phyloP scores from a whole-genome alignment of 2,329 filamentous ascomycete genomes.

The Cercospora brassicicola region DNA sequence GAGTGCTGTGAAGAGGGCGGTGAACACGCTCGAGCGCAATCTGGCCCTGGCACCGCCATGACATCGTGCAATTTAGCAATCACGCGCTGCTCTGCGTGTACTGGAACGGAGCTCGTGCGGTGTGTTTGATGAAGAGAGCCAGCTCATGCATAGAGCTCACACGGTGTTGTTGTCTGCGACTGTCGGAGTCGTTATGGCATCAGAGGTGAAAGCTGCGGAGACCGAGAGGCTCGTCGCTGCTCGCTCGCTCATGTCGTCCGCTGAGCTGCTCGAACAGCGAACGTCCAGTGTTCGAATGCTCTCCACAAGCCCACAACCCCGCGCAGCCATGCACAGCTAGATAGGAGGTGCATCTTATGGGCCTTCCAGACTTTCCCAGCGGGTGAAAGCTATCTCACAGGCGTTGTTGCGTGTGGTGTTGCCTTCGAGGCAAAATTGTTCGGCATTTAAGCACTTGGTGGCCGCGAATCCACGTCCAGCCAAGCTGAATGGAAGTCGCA shows the following conservation, averaged over 20 bases:
- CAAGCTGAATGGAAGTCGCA: not conserved
- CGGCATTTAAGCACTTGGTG: not conserved
- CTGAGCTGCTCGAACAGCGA: not conserved
- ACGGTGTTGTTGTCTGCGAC: not conserved
- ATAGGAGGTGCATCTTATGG: not conserved
- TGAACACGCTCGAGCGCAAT: not conserved
- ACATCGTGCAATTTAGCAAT: not conserved
- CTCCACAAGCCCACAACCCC: not conserved
- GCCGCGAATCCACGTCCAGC: not conserved
- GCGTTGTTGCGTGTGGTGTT: not conserved
- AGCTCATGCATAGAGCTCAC: not conserved
- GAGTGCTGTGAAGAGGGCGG: not conserved
- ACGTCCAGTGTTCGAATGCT: not conserved
- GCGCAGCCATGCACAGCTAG: not conserved
- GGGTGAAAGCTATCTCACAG: not conserved
- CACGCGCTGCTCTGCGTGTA: not conserved
- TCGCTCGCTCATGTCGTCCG: not conserved
- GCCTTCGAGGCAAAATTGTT: constrained; percentile 1
- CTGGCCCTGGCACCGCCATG: not conserved
- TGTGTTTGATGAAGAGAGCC: not conserved
- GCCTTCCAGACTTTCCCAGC: not conserved
- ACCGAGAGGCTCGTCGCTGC: not conserved
- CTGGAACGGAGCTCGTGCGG: not conserved
- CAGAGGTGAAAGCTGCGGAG: not conserved
- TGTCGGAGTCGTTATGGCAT: not conserved